Conservation (phyloP, 208 protist species). For the Leishmania martiniquensis region DNA sequence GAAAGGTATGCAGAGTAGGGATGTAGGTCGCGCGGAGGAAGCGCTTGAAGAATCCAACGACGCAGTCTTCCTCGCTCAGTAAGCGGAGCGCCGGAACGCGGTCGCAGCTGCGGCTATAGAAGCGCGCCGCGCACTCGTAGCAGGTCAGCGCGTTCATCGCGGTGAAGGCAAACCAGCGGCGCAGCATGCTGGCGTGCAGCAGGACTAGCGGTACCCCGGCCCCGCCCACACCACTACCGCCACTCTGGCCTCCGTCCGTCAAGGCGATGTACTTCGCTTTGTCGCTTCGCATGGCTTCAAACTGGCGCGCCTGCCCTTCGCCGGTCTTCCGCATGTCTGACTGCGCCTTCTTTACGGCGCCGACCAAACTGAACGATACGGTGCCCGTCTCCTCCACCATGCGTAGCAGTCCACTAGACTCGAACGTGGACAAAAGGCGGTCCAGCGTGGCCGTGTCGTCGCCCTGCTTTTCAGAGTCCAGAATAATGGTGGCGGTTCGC, state of each 20-base stretch:
- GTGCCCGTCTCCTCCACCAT: conserved; percentile 78
- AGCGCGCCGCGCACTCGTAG: conserved; percentile 67
- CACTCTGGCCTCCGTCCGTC: conserved; percentile 28
- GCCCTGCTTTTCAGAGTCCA: conserved; percentile 25
- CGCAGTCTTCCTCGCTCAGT: conserved; percentile 49
- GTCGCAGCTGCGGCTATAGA: conserved; percentile 66
- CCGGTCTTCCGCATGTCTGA: conserved; percentile 43
- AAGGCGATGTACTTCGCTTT: conserved; percentile 37
- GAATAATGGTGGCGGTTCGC: conserved; percentile 48
- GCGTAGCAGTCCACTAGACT: conserved; percentile 64
- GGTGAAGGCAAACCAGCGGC: conserved; percentile 84
- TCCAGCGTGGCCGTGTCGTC: conserved; percentile 59
- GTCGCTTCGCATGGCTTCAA: conserved; percentile 49
- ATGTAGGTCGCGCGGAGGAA: conserved; percentile 76
- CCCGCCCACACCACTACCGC: conserved; percentile 20
- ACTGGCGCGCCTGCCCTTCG: conserved; percentile 51
- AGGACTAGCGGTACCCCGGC: conserved; percentile 42
- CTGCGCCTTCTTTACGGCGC: conserved; percentile 72
- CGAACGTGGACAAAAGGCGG: conserved; percentile 55
- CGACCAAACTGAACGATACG: conserved; percentile 81
- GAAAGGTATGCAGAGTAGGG: conserved; percentile 67
- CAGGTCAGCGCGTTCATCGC: conserved; percentile 90
- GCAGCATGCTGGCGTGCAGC: conserved; percentile 58
- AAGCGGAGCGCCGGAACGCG: conserved; percentile 47
- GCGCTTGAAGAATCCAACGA: conserved; percentile 67